phyloP scores from a whole-genome alignment of 2,329 filamentous ascomycete genomes.

The Trichothecium roseum region DNA sequence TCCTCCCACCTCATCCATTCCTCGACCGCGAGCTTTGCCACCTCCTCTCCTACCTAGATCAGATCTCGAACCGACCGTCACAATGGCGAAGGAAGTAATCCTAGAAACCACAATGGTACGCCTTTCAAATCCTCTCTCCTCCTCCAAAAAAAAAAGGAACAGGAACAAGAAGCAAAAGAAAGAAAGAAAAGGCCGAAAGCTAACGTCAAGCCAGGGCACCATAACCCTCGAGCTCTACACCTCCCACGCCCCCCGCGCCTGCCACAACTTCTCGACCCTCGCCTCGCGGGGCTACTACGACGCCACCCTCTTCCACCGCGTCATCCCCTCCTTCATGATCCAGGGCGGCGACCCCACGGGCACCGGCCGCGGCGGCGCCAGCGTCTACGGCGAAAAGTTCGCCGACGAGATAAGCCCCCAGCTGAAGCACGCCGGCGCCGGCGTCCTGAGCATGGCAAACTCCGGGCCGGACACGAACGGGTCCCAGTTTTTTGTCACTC shows the following conservation, averaged over 20 bases:
- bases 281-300: conserved; percentile 81
- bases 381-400: conserved; percentile 90
- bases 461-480: conserved; percentile 88
- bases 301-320: conserved; percentile 76
- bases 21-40: too few relatives aligned
- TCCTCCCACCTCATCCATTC: too few relatives aligned
- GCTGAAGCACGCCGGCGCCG: conserved; percentile 86
- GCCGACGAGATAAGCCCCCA: conserved; percentile 75
- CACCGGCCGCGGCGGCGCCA: conserved; percentile 78
- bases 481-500: conserved; percentile 89
- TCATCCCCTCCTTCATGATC: conserved; percentile 94
- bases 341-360: conserved; percentile 92
- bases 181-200: background rate
- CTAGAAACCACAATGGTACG: conserved; percentile 79
- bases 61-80: conserved; percentile 7
- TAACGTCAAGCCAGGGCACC: conserved; percentile 49
- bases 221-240: conserved; percentile 87
- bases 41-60: too few relatives aligned
- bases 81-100: conserved; percentile 67
- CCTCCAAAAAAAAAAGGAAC: background rate
- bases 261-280: conserved; percentile 78
- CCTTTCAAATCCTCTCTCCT: background rate
- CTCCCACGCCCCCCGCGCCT: conserved; percentile 78
- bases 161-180: background rate
- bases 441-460: conserved; percentile 95